Percentiles rank a stretch among this genome's conserved stretches.
Conservation (phyloP, 2,329 filamentous ascomycete genomes). For the Pseudopithomyces chartarum region DNA sequence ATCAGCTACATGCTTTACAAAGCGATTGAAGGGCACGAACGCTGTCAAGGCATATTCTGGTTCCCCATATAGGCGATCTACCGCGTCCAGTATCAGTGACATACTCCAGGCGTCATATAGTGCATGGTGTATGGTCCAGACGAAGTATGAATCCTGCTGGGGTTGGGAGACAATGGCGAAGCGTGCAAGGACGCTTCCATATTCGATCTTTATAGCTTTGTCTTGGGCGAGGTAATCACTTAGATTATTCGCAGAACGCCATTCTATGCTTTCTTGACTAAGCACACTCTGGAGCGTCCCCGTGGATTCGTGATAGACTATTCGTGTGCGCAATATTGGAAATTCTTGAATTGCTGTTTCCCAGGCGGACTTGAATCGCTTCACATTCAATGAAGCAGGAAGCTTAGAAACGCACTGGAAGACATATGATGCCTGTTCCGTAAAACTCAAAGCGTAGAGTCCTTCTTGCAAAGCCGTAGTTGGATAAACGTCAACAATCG, state of each 20-base stretch:
- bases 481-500: slow-evolving; percentile 55
- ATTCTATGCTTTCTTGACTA: slow-evolving; percentile 4
- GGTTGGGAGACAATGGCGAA: slow-evolving; percentile 4
- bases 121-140: slow-evolving; percentile 3
- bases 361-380: slow-evolving; percentile 48
- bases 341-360: slow-evolving; percentile 43
- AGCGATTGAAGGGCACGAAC: background rate
- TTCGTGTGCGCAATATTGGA: slow-evolving; percentile 52
- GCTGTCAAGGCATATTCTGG: background rate
- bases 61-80: background rate
- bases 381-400: slow-evolving; percentile 1
- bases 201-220: background rate
- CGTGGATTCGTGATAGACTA: background rate
- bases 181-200: slow-evolving; percentile 1
- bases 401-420: slow-evolving; percentile 49
- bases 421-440: slow-evolving; percentile 58
- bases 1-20: background rate
- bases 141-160: background rate
- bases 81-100: background rate
- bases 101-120: slow-evolving; percentile 1
- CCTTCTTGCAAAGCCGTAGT: slow-evolving; percentile 62
- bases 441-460: slow-evolving; percentile 59
- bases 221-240: background rate
- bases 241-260: background rate
- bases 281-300: slow-evolving; percentile 5